These are phyloP conservation scores for Prosopis cineraria DNA, from an alignment of 306 rosid genomes.

Conservation along the genomic window DNA sequence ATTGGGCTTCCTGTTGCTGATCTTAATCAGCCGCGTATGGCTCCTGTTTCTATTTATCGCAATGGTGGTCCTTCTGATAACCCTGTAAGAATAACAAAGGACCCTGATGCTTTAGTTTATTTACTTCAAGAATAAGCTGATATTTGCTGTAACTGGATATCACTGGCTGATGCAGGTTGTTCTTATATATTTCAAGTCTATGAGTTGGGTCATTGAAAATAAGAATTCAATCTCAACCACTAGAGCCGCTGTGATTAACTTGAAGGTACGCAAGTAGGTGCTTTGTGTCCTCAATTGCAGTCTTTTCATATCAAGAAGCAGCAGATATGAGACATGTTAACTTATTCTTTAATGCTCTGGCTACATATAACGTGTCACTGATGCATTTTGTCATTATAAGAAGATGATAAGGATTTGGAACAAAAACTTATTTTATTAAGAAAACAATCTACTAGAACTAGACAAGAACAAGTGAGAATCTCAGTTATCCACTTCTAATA, in stretches of 20 bases:
- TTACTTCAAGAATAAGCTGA: constrained; percentile 1
- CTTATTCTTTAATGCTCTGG: background rate
- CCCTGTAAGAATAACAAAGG: constrained; percentile 48
- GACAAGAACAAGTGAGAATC: background rate
- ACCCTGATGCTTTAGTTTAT: background rate
- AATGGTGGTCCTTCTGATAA: constrained; percentile 57
- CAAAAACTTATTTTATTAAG: background rate
- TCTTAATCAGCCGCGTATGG: constrained; percentile 51
- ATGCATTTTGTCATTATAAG: constrained; percentile 15
- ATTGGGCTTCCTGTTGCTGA: constrained; percentile 60
- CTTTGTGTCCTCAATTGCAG: constrained; percentile 10
- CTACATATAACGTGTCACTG: background rate
- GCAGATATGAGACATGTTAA: constrained; percentile 13
- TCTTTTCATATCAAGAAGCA: constrained; percentile 15
- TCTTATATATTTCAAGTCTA: constrained; percentile 72
- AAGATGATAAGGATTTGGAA: background rate
- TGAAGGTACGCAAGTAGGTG: constrained; percentile 57
- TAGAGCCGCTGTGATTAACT: constrained; percentile 67
- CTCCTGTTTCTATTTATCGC: constrained; percentile 59
- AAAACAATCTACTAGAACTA: background rate
- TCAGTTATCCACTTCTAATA: background rate
- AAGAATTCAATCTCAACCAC: constrained; percentile 53
- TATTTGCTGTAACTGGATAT: constrained; percentile 13
- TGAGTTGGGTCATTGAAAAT: constrained; percentile 79
- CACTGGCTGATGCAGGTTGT: constrained; percentile 57